A percentile compares a stretch with the other conserved stretches of the same genome.
These are phyloP conservation scores for Sphenostylis stenocarpa DNA, from an alignment of 306 rosid genomes.

Conservation along the genomic window DNA sequence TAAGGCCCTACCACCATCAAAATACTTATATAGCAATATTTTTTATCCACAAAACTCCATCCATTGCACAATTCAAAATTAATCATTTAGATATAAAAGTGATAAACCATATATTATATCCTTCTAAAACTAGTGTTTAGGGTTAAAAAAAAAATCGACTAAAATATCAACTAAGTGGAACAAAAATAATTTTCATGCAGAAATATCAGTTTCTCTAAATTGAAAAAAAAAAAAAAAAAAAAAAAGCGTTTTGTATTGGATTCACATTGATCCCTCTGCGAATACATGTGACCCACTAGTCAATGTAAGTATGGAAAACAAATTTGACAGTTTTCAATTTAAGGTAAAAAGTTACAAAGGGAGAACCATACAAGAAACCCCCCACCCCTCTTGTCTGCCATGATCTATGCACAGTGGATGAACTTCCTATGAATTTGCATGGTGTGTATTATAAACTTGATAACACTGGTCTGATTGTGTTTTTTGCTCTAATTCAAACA, in stretches of 20 bases:
- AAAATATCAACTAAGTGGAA: background rate
- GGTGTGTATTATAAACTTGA: too few species aligned
- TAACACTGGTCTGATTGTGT: background rate
- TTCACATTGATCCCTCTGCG: background rate
- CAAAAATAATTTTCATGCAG: background rate
- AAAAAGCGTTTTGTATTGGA: background rate
- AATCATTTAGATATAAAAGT: background rate
- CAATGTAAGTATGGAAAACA: background rate
- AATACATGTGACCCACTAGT: background rate
- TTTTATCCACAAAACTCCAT: background rate
- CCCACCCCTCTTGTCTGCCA: slow-evolving; percentile 32
- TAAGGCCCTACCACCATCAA: slow-evolving; percentile 7
- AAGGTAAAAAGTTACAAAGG: background rate
- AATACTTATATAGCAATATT: background rate
- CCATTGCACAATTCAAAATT: background rate
- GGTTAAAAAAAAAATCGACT: background rate
- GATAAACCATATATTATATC: background rate
- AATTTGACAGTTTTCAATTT: background rate
- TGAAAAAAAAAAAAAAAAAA: background rate
- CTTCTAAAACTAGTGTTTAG: background rate
- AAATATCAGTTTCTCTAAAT: background rate
- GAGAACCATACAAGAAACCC: slow-evolving; percentile 15
- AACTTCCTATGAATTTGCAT: background rate
- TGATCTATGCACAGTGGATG: slow-evolving; percentile 1
- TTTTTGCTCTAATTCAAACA: background rate